A percentile compares a stretch with the other conserved stretches of the same genome.
Evolutionary conservation across 164 flowering plant species (phyloP).

Genomic region (Kalanchoe fedtschenkoi): DNA sequence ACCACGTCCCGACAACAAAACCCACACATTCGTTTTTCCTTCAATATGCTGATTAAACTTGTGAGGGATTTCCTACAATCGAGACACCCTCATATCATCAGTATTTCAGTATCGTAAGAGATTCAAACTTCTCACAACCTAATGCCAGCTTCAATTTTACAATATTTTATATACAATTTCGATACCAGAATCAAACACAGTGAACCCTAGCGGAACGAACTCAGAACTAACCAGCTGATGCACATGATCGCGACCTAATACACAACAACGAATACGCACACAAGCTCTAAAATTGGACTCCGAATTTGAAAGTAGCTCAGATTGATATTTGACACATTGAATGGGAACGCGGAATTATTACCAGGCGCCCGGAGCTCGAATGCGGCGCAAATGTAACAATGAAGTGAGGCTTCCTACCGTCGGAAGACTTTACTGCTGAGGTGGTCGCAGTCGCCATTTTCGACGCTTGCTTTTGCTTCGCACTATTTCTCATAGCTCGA

Average conservation of each 20-base stretch:
- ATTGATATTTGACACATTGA: background rate
- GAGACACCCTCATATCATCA: background rate
- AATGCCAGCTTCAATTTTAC: no score
- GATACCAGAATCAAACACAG: background rate
- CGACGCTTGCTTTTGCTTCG: background rate
- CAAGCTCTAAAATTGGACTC: background rate
- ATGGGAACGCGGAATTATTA: conserved; percentile 4
- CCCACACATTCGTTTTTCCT: conserved; percentile 26
- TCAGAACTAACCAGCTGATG: background rate
- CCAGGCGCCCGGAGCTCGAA: conserved; percentile 20
- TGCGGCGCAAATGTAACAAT: conserved; percentile 16
- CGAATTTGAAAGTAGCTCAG: background rate
- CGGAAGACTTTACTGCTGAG: conserved; percentile 1
- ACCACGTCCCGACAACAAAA: conserved; percentile 40
- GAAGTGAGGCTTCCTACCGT: conserved; percentile 20
- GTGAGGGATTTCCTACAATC: conserved; percentile 22
- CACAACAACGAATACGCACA: background rate
- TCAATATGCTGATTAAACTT: conserved; percentile 19
- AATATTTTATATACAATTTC: background rate
- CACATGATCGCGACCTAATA: background rate
- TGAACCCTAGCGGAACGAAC: background rate
- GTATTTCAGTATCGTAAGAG: background rate
- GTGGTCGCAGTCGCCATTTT: conserved; percentile 5
- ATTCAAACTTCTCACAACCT: background rate
- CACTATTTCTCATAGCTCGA: no score